Percentiles rank a stretch among this genome's conserved stretches.
These are phyloP conservation scores for Cutaneotrichosporon cyanovorans DNA, from an alignment of 1,284 basidiomycete genomes.

Conservation along the genomic window DNA sequence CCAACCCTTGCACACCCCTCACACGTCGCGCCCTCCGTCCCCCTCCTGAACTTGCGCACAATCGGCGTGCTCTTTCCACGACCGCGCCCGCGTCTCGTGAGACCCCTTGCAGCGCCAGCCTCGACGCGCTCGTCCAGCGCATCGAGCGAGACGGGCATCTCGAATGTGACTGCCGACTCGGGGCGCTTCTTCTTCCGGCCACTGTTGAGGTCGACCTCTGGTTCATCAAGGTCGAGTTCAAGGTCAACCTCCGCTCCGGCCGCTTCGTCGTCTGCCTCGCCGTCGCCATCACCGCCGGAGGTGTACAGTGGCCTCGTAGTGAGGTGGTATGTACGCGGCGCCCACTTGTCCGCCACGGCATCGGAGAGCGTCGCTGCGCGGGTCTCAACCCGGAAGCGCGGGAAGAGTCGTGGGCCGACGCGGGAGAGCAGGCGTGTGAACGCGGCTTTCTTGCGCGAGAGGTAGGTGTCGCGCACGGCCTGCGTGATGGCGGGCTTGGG, in stretches of 20 bases:
- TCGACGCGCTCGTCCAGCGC: conserved; percentile 39
- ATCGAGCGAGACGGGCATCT: conserved; percentile 40
- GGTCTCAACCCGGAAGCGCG: conserved; percentile 20
- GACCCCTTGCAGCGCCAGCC: conserved; percentile 20
- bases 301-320: conserved; percentile 35
- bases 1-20: conserved; percentile 33
- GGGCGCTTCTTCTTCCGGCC: conserved; percentile 11
- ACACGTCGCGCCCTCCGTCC: conserved; percentile 25
- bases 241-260: conserved; percentile 11
- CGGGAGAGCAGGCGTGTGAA: conserved; percentile 26
- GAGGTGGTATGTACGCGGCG: conserved; percentile 32
- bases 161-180: conserved; percentile 31
- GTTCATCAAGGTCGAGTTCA: conserved; percentile 9
- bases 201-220: not conserved
- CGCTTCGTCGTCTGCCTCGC: not conserved
- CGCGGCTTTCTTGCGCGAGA: conserved; percentile 15
- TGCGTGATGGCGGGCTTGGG: conserved; percentile 4
- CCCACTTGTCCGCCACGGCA: conserved; percentile 32
- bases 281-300: conserved; percentile 12
- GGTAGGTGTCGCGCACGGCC: conserved; percentile 15
- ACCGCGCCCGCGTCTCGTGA: not conserved
- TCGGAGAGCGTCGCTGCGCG: conserved; percentile 23
- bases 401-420: conserved; percentile 22
- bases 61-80: conserved; percentile 10
- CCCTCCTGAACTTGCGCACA: conserved; percentile 9